phyloP scores from a whole-genome alignment of 2,329 filamentous ascomycete species.

The Fusarium scirpi region DNA sequence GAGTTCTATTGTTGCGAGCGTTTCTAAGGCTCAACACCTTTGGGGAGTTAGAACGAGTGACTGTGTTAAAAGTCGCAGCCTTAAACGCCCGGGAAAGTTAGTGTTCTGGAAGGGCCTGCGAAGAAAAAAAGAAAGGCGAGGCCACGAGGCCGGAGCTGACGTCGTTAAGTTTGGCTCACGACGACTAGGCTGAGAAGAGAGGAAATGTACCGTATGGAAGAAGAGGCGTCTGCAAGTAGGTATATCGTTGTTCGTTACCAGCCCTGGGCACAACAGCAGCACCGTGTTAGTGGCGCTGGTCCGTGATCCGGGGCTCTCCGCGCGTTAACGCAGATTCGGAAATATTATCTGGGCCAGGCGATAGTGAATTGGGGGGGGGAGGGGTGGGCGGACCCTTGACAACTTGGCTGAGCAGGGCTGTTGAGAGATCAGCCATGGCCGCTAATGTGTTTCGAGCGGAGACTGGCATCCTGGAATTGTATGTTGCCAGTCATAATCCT shows the following conservation, averaged over 20 bases:
- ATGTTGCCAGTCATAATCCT: conserved; percentile 44
- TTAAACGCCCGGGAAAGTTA: conserved; percentile 15
- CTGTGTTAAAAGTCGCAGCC: conserved; percentile 26
- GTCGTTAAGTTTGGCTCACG: conserved; percentile 45
- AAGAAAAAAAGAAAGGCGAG: conserved; percentile 42
- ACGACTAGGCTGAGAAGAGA: conserved; percentile 43
- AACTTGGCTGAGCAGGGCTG: conserved; percentile 53
- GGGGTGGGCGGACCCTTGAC: conserved; percentile 55
- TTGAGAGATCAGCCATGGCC: conserved; percentile 56
- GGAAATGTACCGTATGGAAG: conserved; percentile 43
- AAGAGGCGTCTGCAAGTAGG: conserved; percentile 48
- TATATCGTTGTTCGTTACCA: conserved; percentile 51
- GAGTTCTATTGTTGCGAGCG: conserved; percentile 8
- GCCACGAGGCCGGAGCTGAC: conserved; percentile 47
- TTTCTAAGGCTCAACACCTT: conserved; percentile 17
- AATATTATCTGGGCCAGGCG: conserved; percentile 61
- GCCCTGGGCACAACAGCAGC: conserved; percentile 49
- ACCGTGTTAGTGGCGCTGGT: conserved; percentile 52
- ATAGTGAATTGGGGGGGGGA: conserved; percentile 53
- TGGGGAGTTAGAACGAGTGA: conserved; percentile 32
- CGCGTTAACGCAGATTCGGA: conserved; percentile 62
- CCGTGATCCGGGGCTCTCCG: conserved; percentile 59
- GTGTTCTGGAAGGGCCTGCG: conserved; percentile 41
- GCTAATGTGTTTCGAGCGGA: conserved; percentile 58
- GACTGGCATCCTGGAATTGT: conserved; percentile 50